Base-by-base conservation (phyloP, 768 basidiomycete species). In the Favolaschia claudopus region DNA sequence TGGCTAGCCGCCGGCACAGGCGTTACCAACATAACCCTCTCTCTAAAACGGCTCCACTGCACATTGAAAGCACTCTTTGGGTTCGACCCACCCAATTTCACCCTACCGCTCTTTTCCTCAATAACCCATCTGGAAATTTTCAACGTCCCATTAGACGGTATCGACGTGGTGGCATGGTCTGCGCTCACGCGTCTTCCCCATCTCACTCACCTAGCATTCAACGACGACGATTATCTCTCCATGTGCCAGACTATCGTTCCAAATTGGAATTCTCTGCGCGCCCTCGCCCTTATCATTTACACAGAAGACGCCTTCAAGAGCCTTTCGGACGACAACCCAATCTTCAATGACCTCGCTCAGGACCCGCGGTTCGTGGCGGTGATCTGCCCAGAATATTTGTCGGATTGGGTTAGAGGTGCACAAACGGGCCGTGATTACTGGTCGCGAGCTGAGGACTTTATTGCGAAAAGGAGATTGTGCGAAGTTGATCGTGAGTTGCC, bases 401-500 rank as follows among this genome's bases (percentile, higher is more conserved):
- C 12, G 9, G 53, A 54, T 28, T 54, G 43, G 53, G 25, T 24
- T 27, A 45, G 27, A 27, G 53, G 53, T 17, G 53, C 53, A 14
- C 43, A 43, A 17, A 54, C 25, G n/a, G 43, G 53, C 5, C 29
- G 34, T 25, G 42, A 54, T 15, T 54, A 45, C 15, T 54, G 53
- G 42, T 44, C 53, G 24, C 31, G 33, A 19, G 53, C 52, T 17
- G 53, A 54, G 25, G 52, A 54, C 7, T 54, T 53, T 13, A 14
- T 44, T 10, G 40, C 24, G 24, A 54, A 36, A 19, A 29, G 52
- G 10, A 33, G 52, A 36, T 44, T 43, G 15, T 32, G 52, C 2
- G 24, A 43, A 43, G 14, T 53, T 22, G 31, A 42, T 22, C 15
- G 44, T 45, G 12, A 13, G n/a, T n/a, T n/a, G n/a, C n/a, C n/a